These are phyloP conservation scores for Fusarium phyllophilum DNA, from an alignment of 2,329 filamentous ascomycete genomes.

Conservation along the genomic window DNA sequence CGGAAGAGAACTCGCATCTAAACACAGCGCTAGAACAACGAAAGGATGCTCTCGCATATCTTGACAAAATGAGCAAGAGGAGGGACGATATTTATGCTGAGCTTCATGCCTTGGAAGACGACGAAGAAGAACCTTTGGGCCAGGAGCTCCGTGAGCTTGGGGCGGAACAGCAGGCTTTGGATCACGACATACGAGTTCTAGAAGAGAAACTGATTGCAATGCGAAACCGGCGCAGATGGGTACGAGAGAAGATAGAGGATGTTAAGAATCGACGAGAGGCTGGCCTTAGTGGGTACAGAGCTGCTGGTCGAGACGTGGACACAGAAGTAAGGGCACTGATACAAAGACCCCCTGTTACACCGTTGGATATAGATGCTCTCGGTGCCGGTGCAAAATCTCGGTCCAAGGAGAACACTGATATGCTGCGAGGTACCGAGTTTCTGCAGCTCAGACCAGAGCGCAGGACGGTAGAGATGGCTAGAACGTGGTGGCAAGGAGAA, in stretches of 20 bases:
- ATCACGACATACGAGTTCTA: constrained; percentile 71
- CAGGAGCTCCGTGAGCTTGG: constrained; percentile 69
- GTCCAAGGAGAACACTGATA: constrained; percentile 32
- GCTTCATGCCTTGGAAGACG: constrained; percentile 64
- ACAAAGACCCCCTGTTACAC: constrained; percentile 63
- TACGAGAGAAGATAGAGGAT: constrained; percentile 70
- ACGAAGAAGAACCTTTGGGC: constrained; percentile 67
- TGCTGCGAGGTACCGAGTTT: constrained; percentile 62
- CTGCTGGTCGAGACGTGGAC: constrained; percentile 74
- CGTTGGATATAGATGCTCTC: constrained; percentile 61
- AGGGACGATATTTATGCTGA: constrained; percentile 61
- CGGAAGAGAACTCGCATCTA: constrained; percentile 72
- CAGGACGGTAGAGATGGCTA: constrained; percentile 76
- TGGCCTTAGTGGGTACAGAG: constrained; percentile 76
- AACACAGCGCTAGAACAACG: constrained; percentile 66
- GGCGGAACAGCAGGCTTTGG: constrained; percentile 63
- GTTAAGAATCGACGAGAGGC: constrained; percentile 74
- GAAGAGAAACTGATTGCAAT: constrained; percentile 72
- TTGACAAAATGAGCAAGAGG: constrained; percentile 64
- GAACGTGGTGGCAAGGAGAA: constrained; percentile 76
- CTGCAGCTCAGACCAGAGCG: constrained; percentile 70
- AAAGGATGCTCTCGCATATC: constrained; percentile 65
- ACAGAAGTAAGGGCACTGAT: constrained; percentile 69
- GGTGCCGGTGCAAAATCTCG: constrained; percentile 21
- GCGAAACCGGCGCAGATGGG: constrained; percentile 67